Conservation (phyloP, 2,329 filamentous ascomycete genomes). For the Mycosphaerella sp. region DNA sequence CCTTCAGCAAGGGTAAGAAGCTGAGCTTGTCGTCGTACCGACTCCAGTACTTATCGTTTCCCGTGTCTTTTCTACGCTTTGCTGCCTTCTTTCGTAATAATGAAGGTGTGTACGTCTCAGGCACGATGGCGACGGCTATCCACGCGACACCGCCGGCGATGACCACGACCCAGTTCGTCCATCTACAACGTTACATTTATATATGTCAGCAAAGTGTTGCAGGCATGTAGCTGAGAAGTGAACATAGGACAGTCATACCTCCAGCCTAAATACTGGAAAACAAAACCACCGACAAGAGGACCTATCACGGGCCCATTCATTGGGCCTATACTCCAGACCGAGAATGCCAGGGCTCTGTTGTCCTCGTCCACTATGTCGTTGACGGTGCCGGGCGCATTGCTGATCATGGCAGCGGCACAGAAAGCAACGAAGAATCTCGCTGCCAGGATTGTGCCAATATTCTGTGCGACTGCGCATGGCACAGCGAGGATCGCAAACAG, state of each 20-base stretch:
- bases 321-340: constrained; percentile 75
- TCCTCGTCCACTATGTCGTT: constrained; percentile 78
- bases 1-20: constrained; percentile 61
- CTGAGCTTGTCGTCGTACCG: constrained; percentile 67
- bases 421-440: constrained; percentile 68
- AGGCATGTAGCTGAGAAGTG: too few relatives aligned
- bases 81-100: constrained; percentile 62
- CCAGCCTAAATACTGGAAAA: constrained; percentile 74
- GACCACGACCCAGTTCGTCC: constrained; percentile 63
- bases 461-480: constrained; percentile 63
- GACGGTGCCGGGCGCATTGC: constrained; percentile 74
- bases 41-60: constrained; percentile 68
- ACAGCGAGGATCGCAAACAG: constrained; percentile 64
- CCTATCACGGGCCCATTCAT: constrained; percentile 56
- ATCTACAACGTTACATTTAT: background rate
- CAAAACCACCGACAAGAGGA: constrained; percentile 68
- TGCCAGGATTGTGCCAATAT: constrained; percentile 61
- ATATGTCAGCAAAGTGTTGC: too few relatives aligned
- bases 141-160: constrained; percentile 62
- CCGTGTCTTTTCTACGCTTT: constrained; percentile 58
- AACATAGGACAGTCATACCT: constrained; percentile 33
- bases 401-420: constrained; percentile 72
- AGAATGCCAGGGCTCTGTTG: constrained; percentile 73
- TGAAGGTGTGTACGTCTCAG: constrained; percentile 70
- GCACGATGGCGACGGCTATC: constrained; percentile 52